Conservation (phyloP, 331 rosid species). For the Rosa hybrid region DNA sequence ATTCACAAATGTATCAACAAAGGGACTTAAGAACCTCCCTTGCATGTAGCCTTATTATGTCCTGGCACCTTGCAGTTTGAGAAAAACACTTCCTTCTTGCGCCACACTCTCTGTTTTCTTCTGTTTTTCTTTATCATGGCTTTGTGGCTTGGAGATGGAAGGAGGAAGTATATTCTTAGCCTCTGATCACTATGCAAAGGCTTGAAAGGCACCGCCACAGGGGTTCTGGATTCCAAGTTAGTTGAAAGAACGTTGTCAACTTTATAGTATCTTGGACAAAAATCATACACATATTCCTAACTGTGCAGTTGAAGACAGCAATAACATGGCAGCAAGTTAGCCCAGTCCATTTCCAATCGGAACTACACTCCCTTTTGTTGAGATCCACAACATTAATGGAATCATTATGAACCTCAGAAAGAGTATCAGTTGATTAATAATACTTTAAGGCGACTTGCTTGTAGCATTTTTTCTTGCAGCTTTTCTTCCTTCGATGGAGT, state of each 20-base stretch:
- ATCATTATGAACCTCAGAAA: conserved; percentile 58
- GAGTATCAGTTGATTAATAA: conserved; percentile 50
- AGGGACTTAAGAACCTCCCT: conserved; percentile 27
- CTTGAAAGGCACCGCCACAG: conserved; percentile 22
- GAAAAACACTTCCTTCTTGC: conserved; percentile 41
- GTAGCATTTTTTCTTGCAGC: conserved; percentile 29
- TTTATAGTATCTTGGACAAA: conserved; percentile 40
- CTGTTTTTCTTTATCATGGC: conserved; percentile 36
- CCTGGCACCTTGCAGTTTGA: conserved; percentile 51
- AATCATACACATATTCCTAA: conserved; percentile 35
- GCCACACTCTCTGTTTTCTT: conserved; percentile 14
- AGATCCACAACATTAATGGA: conserved; percentile 51
- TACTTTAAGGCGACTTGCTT: conserved; percentile 44
- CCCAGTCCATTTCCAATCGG: conserved; percentile 46
- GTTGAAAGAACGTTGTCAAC: conserved; percentile 27
- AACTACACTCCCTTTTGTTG: conserved; percentile 43
- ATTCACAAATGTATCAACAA: no score
- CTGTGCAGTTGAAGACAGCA: conserved; percentile 44
- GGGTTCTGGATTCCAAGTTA: conserved; percentile 40
- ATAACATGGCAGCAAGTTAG: conserved; percentile 56
- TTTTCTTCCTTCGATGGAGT: conserved; percentile 52
- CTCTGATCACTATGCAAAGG: conserved; percentile 13
- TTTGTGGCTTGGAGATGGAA: conserved; percentile 27
- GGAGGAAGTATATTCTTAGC: conserved; percentile 52
- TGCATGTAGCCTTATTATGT: conserved; percentile 57